Evolutionary conservation across 1,284 basidiomycete genomes (phyloP).

Genomic region (Ustilago xerochloae): DNA sequence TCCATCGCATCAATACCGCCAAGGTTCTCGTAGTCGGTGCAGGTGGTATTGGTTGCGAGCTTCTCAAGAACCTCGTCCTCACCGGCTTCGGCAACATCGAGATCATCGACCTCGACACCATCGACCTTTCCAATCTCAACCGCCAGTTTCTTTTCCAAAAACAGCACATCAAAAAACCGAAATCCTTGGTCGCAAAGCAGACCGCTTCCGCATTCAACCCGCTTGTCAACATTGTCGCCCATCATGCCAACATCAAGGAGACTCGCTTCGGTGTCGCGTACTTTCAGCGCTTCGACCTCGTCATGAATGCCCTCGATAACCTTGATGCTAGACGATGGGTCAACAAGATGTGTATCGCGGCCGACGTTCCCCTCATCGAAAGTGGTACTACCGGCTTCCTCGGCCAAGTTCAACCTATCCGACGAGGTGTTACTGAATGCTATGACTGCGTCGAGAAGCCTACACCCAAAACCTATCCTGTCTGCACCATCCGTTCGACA

Average conservation of each 20-base stretch:
- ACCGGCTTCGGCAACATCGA: constrained; percentile 93
- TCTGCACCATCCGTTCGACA: constrained; percentile 97
- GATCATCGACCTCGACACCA: constrained; percentile 93
- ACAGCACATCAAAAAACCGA: constrained; percentile 96
- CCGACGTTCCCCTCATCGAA: constrained; percentile 89
- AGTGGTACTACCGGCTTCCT: constrained; percentile 96
- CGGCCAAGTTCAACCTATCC: constrained; percentile 72
- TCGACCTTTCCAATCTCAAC: constrained; percentile 97
- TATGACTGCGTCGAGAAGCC: constrained; percentile 74
- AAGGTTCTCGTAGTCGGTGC: constrained; percentile 87
- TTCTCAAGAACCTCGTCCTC: constrained; percentile 94
- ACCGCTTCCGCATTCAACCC: constrained; percentile 93
- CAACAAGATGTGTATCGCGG: constrained; percentile 96
- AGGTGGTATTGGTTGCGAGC: constrained; percentile 96
- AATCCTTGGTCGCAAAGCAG: constrained; percentile 89
- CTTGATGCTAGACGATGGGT: constrained; percentile 71
- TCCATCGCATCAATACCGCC: constrained; percentile 32
- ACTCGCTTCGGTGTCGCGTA: constrained; percentile 87
- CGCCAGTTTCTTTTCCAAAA: constrained; percentile 97
- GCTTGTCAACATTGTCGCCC: constrained; percentile 83
- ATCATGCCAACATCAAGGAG: constrained; percentile 96
- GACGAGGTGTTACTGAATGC: constrained; percentile 57
- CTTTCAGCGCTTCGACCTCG: constrained; percentile 90
- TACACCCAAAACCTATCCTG: constrained; percentile 92
- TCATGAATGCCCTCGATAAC: constrained; percentile 96